Base-by-base conservation (phyloP, 805 yeast genomes). In the Ogataea kodamae region DNA sequence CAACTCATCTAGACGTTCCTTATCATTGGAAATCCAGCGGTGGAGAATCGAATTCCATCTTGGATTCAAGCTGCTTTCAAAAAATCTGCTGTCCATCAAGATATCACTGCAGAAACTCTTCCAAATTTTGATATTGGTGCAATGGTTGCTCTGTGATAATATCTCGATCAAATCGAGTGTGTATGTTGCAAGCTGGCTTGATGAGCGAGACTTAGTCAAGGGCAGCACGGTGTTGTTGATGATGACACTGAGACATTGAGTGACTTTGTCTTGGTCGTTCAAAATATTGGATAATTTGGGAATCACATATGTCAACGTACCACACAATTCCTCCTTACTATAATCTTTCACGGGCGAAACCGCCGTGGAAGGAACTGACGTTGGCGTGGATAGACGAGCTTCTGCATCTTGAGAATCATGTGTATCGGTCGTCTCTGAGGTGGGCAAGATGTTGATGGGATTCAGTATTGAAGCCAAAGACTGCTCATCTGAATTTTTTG, bases 1-100 rank as follows among this genome's bases (percentile, higher is more conserved):
- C 27, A 77, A 56, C 9, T 82, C 90, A 1, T 52, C 48, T 34
- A 82, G 51, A 28, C 72, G 74, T 4, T 78, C 88, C 23, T 72
- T 72, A 37, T 82, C 92, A 10, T 62, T 68, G 6, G 64, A 58
- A 3, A 80, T 67, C 95, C 96, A 90, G 9, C 64, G 62, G 15
- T 54, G 52, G 5, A 89, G 59, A 1, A 85, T 66, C 0, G 61
- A 49, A 36, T 64, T 62, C 90, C 95, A 83, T 11, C 58, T 42
- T 3, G 59, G 41, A 30, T 58, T 57, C 28, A 43, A 31, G 50
- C 50, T 20, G 64, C 49, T 2, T 49, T 50, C 31, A 49, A 87
- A 78, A 46, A 86, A 77, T 13, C 62, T 61, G 8, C 67, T 39
- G 51, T 84, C 95, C 51, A 71, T 67, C 36, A 85, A 68, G 0